Base-by-base conservation (phyloP, 495 filamentous ascomycete species). In the Xylaria castorea region DNA sequence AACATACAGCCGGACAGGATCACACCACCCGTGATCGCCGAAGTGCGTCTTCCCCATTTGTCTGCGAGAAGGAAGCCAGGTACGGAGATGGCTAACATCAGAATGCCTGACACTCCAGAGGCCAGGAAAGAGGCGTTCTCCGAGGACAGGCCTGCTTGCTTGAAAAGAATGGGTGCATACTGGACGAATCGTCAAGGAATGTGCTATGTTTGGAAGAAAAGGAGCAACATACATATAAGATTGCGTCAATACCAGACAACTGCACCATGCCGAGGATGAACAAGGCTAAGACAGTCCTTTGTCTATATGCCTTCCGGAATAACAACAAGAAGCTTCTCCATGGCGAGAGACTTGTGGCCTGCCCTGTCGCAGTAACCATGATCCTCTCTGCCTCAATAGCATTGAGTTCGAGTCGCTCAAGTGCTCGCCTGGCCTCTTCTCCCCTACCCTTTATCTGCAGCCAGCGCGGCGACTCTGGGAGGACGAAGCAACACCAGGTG, bases 21-120 rank as follows among this genome's bases (percentile, higher is more conserved):
- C 1, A 89, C 62, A 14, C 89, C 90, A 18, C 90, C 90, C 22
- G 80, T 82, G 30, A 91, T 85, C 25, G 85, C 84, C 22, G 83
- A 85, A n/a, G 86, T 86, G 1, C 88, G 87, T 63, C 91, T 87
- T 20, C 90, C 89, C 89, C 89, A 92, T 68, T 85, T 85, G 73
- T 92, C 91, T 2, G 88, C 86, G 53, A 85, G 87, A 34, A 92
- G 73, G 42, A 90, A 80, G 22, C 80, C 83, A 18, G 84, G 81
- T 66, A 88, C 82, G 18, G 85, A 82, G 44, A 87, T 72, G 48
- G 78, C 79, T 57, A 87, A 73, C 73, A 87, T 88, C 34, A 88
- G 67, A 38, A 89, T 82, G 2, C 81, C 85, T 0, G 85, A 86
- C 42, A 89, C 76, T 4, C 87, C 87, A 12, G 85, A 87, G 2